Evolutionary conservation across 2,329 filamentous ascomycete species (phyloP).

Genomic region (Nigrospora osmanthi): DNA sequence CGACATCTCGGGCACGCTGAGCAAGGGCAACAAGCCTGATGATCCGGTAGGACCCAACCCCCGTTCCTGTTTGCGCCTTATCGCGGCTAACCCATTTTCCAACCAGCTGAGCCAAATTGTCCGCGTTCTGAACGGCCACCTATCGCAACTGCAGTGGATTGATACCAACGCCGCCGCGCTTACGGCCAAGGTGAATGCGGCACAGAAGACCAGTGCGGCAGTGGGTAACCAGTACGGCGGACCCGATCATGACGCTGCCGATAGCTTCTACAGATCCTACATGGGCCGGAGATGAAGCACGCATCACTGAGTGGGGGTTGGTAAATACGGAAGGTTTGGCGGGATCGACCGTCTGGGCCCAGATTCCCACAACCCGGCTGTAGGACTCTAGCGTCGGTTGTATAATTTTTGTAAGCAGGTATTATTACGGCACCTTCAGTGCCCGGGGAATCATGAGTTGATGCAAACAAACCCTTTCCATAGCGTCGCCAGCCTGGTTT

Average conservation of each 20-base stretch:
- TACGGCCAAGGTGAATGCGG: conserved; percentile 72
- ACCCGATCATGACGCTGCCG: conserved; percentile 63
- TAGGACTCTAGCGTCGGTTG: too few species aligned
- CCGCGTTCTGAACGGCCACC: conserved; percentile 85
- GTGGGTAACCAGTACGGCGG: conserved; percentile 50
- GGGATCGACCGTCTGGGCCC: too few species aligned
- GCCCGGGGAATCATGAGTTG: too few species aligned
- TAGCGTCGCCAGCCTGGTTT: too few species aligned
- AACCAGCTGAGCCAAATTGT: conserved; percentile 85
- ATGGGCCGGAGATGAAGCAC: conserved; percentile 49
- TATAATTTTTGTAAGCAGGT: too few species aligned
- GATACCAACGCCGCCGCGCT: conserved; percentile 76
- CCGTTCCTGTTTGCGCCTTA: conserved; percentile 9
- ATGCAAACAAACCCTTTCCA: too few species aligned
- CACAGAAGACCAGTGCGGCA: conserved; percentile 69
- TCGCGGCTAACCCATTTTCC: conserved; percentile 5
- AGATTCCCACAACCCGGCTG: too few species aligned
- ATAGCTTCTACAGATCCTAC: conserved; percentile 88
- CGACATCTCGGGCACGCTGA: conserved; percentile 78
- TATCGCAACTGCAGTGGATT: conserved; percentile 88
- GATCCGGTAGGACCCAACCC: conserved; percentile 60
- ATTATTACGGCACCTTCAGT: too few species aligned
- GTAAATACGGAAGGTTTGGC: too few species aligned
- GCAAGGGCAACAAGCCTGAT: conserved; percentile 81
- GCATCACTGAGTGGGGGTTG: too few species aligned